Evolutionary conservation across 2,329 filamentous ascomycete species (phyloP), one percentile per base, ranked within the genome.

Genomic region (Colletotrichum sp.): DNA sequence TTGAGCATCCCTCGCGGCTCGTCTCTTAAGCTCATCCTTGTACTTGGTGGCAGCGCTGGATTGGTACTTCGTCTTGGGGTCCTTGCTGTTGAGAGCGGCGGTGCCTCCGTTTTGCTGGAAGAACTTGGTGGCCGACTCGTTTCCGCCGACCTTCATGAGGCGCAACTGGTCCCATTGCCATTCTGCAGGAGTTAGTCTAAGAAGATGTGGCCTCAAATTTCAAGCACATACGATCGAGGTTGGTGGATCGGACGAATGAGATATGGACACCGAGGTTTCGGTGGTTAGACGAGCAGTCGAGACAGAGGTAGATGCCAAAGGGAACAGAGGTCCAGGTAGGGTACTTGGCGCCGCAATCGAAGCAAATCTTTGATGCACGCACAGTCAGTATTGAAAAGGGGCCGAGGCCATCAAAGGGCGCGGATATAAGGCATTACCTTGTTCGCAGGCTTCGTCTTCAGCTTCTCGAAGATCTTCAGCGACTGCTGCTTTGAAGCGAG

Each of bases 161-260:
- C 97, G 95, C 76, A 99, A 91, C 85, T 99, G 97, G 80, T 98
- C 96, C 97, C 97, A 99, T 94, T 98, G 96, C 97, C 97, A 99
- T 89, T 95, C 93, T 95, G 81, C 49, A 59, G 21, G 28, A 28
- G n/a, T 76, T 59, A 76, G 71, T 60, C 36, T 39, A 39, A 39
- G 39, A 28, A 30, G 8, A 24, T n/a, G 39, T 28, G 39, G 13
- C 72, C 76, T 70, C 76, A 77, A 65, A 39, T 15, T 71, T 65
- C 36, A 60, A 12, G 28, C 81, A 89, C 95, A 84, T 95, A 99
- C 96, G 96, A 86, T 99, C 97, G 85, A 99, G 94, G 86, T 98
- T 98, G 77, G 96, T 99, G 77, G 96, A 99, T 82, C 97, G 94
- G 82, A 99, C 97, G 89, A 99, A 99, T 81, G 96, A 98, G 87